Evolutionary conservation across 2,329 filamentous ascomycete species (phyloP), one percentile per base, ranked within the genome.

Genomic region (Pseudopithomyces maydicus): DNA sequence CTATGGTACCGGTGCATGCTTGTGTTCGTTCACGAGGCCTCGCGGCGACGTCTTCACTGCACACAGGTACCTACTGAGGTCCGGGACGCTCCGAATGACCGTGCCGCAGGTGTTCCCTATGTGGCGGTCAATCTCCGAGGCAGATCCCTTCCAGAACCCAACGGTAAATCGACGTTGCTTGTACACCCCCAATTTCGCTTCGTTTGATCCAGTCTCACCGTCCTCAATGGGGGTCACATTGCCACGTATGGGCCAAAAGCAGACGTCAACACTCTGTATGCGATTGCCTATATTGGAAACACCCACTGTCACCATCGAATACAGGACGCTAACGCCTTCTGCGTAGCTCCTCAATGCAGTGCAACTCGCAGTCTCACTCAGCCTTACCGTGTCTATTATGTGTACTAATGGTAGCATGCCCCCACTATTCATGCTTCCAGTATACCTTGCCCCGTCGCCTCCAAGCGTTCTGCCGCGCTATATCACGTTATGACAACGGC

Each of bases 241-340:
- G 36, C 45, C n/a, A 26, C 29, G 14, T 49, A 14, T 26, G 15
- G 43, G 15, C 17, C 29, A 20, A 19, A 15, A 6, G 12, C 32
- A 35, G 15, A 48, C 41, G 46, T 20, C 39, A 23, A 38, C 15
- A 50, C n/a, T 52, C 43, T 46, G 35, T 39, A n/a, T 43, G 44
- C 10, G 26, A 58, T 57, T 65, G 29, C 62, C 62, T 57, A 58
- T 54, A 54, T 41, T 35, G 58, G 62, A 47, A 65, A 58, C 50
- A 51, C 29, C 26, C 44, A 15, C 54, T 32, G 35, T 50, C 39
- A 41, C 42, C 55, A 52, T 65, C 33, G 54, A 61, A 55, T 38
- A 54, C 60, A 33, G 60, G 26, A 49, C 60, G 62, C 62, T 65
- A 65, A 65, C 62, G 62, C 48, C 41, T 59, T 61, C 49, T 38